A percentile compares a stretch with the other conserved stretches of the same genome.
Conservation (phyloP, 352 stramenopile species). For the Globisporangium acanthophoron region DNA sequence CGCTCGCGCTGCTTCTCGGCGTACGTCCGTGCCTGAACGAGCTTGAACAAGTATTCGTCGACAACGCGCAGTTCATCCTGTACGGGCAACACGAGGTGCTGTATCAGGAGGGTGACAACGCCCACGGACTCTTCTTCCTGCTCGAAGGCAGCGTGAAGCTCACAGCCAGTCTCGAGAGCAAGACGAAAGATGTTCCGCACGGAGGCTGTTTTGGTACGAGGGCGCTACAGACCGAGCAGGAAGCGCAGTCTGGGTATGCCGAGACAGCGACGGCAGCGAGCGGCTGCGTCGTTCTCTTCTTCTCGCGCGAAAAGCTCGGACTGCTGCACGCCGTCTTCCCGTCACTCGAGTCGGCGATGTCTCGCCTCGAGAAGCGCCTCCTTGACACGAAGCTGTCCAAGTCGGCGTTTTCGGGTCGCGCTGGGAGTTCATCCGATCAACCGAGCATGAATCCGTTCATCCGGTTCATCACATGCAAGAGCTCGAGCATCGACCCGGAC, state of each 20-base stretch:
- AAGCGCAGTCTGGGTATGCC: constrained; percentile 18
- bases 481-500: constrained; percentile 28
- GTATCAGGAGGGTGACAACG: constrained; percentile 33
- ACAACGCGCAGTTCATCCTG: constrained; percentile 29
- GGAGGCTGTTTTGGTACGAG: constrained; percentile 32
- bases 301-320: constrained; percentile 19
- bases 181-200: constrained; percentile 11
- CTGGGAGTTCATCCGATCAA: neutral
- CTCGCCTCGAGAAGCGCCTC: constrained; percentile 21
- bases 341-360: constrained; percentile 14
- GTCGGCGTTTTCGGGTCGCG: constrained; percentile 6
- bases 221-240: constrained; percentile 13
- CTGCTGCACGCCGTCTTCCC: constrained; percentile 24
- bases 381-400: constrained; percentile 27
- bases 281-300: constrained; percentile 29
- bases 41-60: constrained; percentile 30
- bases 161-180: neutral
- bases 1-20: constrained; percentile 18
- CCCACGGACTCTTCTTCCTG: constrained; percentile 27
- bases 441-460: constrained; percentile 3
- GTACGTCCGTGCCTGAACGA: constrained; percentile 19
- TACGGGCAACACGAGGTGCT: constrained; percentile 37
- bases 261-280: constrained; percentile 27
- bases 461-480: constrained; percentile 1
- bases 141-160: constrained; percentile 16